These are phyloP conservation scores for Neonectria hederae DNA, from an alignment of 2,329 filamentous ascomycete species.

Conservation along the genomic window DNA sequence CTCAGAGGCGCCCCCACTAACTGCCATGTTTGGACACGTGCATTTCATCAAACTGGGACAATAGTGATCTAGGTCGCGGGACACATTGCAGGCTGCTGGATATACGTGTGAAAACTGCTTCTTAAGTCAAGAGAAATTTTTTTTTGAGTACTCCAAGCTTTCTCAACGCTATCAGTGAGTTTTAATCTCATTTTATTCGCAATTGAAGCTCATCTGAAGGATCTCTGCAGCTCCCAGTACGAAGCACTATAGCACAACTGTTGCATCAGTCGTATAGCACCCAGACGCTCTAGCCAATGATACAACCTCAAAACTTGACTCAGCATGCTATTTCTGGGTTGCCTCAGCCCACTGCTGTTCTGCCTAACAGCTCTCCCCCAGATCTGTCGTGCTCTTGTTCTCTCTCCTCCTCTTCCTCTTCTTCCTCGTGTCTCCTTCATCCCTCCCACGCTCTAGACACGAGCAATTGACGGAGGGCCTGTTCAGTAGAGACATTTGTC, in stretches of 20 bases:
- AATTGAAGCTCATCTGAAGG: background rate
- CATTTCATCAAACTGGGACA: background rate
- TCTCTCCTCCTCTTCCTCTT: slow-evolving; percentile 3
- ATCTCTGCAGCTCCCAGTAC: background rate
- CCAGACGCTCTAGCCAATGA: slow-evolving; percentile 1
- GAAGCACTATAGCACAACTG: background rate
- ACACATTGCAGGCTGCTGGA: background rate
- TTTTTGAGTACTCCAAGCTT: no score
- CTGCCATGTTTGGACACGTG: background rate
- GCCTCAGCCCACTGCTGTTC: slow-evolving; percentile 19
- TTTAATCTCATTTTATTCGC: no score
- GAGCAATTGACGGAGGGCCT: background rate
- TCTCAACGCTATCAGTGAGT: no score
- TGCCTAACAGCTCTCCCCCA: slow-evolving; percentile 21
- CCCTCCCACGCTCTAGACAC: background rate
- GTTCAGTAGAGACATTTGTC: background rate
- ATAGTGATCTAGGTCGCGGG: background rate
- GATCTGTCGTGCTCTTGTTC: slow-evolving; percentile 1
- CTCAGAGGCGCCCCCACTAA: background rate
- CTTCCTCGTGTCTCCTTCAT: slow-evolving; percentile 9
- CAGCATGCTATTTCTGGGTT: slow-evolving; percentile 20
- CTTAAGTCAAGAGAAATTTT: no score
- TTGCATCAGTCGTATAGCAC: background rate
- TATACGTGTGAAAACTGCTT: background rate
- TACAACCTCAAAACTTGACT: background rate